phyloP scores from a whole-genome alignment of 176 grass and related monocot species.

The Hordeum marinum region DNA sequence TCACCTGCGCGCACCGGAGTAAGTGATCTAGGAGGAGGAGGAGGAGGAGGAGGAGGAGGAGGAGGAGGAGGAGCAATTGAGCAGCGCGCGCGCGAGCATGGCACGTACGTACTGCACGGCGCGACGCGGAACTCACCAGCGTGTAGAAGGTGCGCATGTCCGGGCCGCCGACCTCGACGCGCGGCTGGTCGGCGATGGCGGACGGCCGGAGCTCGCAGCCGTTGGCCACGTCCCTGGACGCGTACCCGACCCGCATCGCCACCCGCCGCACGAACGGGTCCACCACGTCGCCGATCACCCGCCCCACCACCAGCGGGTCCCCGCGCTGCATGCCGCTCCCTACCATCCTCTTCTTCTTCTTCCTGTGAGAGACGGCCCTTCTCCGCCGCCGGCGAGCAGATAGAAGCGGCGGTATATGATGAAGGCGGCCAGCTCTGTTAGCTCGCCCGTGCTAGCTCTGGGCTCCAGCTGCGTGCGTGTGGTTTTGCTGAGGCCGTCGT shows the following conservation, averaged over 20 bases:
- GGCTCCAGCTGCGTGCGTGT: too few relatives aligned
- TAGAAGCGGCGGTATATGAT: too few relatives aligned
- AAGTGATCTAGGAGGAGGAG: not conserved
- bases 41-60: too few relatives aligned
- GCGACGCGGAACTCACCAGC: constrained; percentile 28
- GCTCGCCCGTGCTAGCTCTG: too few relatives aligned
- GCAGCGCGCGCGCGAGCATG: too few relatives aligned
- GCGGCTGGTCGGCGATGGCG: constrained; percentile 51
- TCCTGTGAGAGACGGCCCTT: too few relatives aligned
- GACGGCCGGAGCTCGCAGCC: constrained; percentile 53
- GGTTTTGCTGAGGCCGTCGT: not conserved
- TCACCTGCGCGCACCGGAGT: constrained; percentile 3
- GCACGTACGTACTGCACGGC: not conserved
- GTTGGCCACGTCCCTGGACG: constrained; percentile 45
- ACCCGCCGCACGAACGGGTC: constrained; percentile 53
- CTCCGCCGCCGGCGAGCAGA: not conserved
- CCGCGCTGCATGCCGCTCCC: constrained; percentile 4
- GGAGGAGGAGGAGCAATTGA: not conserved
- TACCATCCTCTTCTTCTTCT: not conserved
- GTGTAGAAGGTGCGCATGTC: constrained; percentile 68
- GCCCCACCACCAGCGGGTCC: constrained; percentile 59
- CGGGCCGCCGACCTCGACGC: constrained; percentile 43
- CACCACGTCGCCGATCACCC: constrained; percentile 71
- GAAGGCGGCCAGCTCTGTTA: not conserved
- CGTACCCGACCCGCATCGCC: constrained; percentile 49